phyloP scores from a whole-genome alignment of 148 eudicot species.

The Chenopodium suecicum region DNA sequence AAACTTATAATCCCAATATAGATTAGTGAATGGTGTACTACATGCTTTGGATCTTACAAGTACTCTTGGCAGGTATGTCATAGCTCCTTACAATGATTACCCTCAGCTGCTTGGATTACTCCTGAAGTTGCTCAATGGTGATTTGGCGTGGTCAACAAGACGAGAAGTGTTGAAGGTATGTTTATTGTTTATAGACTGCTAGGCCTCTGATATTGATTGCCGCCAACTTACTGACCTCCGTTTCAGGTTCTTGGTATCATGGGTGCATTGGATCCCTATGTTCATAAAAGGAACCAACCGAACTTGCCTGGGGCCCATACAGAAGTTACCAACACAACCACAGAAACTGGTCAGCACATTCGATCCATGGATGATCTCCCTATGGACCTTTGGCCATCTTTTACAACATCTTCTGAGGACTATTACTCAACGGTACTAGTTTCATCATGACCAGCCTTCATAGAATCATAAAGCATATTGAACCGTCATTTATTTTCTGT shows the following conservation, averaged over 20 bases:
- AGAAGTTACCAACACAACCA: conserved; percentile 67
- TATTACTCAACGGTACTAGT: conserved; percentile 80
- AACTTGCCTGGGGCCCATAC: conserved; percentile 76
- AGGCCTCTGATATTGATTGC: not conserved
- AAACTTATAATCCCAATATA: not conserved
- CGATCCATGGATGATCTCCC: conserved; percentile 86
- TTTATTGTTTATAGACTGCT: not conserved
- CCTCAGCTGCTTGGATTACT: conserved; percentile 82
- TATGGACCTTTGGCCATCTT: conserved; percentile 94
- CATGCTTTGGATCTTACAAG: conserved; percentile 3
- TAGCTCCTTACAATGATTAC: conserved; percentile 86
- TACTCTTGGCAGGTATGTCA: conserved; percentile 68
- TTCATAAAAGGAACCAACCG: conserved; percentile 84
- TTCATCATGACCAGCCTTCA: not conserved
- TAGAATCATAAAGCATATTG: not conserved
- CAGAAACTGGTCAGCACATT: conserved; percentile 78
- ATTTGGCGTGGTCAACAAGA: conserved; percentile 94
- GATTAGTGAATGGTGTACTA: not conserved
- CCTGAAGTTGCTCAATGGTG: conserved; percentile 87
- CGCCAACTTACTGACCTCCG: not conserved
- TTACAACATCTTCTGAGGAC: conserved; percentile 96
- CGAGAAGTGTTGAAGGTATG: conserved; percentile 91
- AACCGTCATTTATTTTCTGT: not conserved
- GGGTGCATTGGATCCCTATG: conserved; percentile 98
- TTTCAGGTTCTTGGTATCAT: conserved; percentile 91